A percentile compares a stretch with the other conserved stretches of the same genome.
Conservation (phyloP, 2,329 filamentous ascomycete species). For the Ceratocystis alfenasii region DNA sequence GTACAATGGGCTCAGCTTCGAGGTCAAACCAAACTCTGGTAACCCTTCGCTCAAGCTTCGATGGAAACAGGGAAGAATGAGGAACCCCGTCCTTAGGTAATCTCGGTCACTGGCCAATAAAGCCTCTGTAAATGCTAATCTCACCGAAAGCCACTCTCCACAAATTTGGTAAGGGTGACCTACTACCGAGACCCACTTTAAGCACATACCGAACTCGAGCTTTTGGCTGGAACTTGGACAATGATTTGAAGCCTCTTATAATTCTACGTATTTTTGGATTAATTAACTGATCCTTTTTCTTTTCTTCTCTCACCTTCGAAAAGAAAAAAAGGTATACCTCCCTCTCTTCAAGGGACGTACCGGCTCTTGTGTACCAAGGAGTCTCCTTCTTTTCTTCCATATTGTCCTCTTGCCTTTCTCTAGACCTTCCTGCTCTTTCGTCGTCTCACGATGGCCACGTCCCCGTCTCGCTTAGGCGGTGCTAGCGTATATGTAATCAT, state of each 20-base stretch:
- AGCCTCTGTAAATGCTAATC: neutral
- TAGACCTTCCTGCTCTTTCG: neutral
- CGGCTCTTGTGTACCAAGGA: neutral
- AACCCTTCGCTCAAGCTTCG: too few relatives aligned
- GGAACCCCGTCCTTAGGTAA: conserved; percentile 4
- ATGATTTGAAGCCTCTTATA: neutral
- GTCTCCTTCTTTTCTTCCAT: too few relatives aligned
- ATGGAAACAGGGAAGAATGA: too few relatives aligned
- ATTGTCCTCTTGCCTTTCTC: neutral
- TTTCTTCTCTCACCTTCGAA: neutral
- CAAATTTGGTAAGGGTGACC: neutral
- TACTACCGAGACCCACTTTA: neutral
- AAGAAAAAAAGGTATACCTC: neutral
- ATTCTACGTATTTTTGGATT: too few relatives aligned
- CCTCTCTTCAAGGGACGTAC: neutral
- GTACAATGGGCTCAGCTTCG: too few relatives aligned
- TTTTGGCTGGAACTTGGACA: neutral
- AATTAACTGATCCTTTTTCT: neutral
- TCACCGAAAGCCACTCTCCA: conserved; percentile 4
- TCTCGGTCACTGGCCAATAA: conserved; percentile 9
- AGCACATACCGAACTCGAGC: neutral
- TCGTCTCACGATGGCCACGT: neutral
- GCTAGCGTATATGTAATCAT: conserved; percentile 56
- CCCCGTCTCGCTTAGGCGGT: conserved; percentile 11
- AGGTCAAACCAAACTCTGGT: too few relatives aligned